Conservation (phyloP, 1,284 basidiomycete genomes). For the Malassezia restricta region DNA sequence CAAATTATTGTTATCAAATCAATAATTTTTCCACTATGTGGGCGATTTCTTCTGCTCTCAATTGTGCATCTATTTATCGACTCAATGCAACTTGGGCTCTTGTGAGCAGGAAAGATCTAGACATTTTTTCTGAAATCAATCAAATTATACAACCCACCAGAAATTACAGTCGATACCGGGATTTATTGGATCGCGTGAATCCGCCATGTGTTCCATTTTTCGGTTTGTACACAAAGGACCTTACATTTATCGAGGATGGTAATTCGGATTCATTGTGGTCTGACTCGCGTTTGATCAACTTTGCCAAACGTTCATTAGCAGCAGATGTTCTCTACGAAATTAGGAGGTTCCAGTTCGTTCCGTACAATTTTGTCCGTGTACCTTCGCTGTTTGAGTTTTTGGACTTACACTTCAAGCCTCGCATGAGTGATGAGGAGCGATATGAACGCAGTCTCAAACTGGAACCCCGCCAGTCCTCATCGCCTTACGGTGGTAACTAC, state of each 20-base stretch:
- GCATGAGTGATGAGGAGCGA: conserved; percentile 36
- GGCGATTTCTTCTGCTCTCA: conserved; percentile 85
- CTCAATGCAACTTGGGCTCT: conserved; percentile 91
- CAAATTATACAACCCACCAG: conserved; percentile 73
- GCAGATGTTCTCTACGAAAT: conserved; percentile 93
- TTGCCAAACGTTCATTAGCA: conserved; percentile 82
- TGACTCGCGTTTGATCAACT: conserved; percentile 67
- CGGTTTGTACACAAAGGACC: conserved; percentile 86
- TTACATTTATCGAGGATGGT: conserved; percentile 98
- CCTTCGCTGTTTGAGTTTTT: conserved; percentile 62
- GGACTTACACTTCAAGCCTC: conserved; percentile 56
- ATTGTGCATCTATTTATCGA: conserved; percentile 82
- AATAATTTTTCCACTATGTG: conserved; percentile 95
- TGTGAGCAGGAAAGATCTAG: conserved; percentile 54
- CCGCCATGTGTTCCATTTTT: conserved; percentile 97
- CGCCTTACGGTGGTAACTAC: not conserved
- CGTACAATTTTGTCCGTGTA: conserved; percentile 63
- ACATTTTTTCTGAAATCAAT: conserved; percentile 57
- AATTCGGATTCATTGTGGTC: conserved; percentile 66
- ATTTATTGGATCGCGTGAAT: conserved; percentile 67
- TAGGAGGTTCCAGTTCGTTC: conserved; percentile 80
- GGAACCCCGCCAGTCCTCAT: conserved; percentile 69
- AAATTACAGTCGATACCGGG: conserved; percentile 85
- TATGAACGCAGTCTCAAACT: conserved; percentile 73
- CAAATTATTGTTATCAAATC: conserved; percentile 57